Percentiles rank a stretch among this genome's conserved stretches.
Evolutionary conservation across 2,329 filamentous ascomycete species (phyloP).

Genomic region (Aspergillus flavus): DNA sequence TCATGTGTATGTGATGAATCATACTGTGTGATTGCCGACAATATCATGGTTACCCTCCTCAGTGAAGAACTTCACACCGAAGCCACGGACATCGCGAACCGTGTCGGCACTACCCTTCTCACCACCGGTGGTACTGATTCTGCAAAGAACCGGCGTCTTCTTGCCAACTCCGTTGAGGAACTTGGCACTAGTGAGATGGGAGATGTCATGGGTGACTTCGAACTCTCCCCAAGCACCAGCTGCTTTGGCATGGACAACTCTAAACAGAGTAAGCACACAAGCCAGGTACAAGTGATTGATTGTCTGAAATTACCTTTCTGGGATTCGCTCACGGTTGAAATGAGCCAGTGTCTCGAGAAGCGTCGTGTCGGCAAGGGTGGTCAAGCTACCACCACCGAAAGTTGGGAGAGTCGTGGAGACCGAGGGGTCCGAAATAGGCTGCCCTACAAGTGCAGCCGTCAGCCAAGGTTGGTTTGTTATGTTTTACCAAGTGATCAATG

Average conservation of each 20-base stretch:
- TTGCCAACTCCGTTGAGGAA: conserved; percentile 59
- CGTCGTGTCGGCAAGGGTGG: conserved; percentile 60
- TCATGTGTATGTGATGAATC: conserved; percentile 2
- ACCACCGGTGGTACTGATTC: conserved; percentile 52
- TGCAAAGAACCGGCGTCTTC: conserved; percentile 53
- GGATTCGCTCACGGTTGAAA: conserved; percentile 64
- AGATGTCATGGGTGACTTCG: conserved; percentile 62
- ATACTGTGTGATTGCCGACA: conserved; percentile 27
- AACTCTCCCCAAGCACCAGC: conserved; percentile 62
- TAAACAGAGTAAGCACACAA: conserved; percentile 10
- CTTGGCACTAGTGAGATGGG: conserved; percentile 57
- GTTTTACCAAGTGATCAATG: not conserved
- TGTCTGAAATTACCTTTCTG: conserved; percentile 48
- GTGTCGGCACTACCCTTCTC: conserved; percentile 54
- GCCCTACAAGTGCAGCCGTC: conserved; percentile 32
- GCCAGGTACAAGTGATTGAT: not conserved
- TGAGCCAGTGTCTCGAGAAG: conserved; percentile 64
- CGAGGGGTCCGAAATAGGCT: conserved; percentile 27
- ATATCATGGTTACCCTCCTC: conserved; percentile 51
- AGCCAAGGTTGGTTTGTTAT: not conserved
- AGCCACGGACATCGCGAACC: conserved; percentile 54
- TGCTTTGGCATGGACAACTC: conserved; percentile 63
- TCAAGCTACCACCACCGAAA: conserved; percentile 40
- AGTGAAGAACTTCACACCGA: conserved; percentile 55
- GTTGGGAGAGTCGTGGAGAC: conserved; percentile 28